phyloP scores from a whole-genome alignment of 2,329 filamentous ascomycete genomes.

The Cladophialophora chaetospira region DNA sequence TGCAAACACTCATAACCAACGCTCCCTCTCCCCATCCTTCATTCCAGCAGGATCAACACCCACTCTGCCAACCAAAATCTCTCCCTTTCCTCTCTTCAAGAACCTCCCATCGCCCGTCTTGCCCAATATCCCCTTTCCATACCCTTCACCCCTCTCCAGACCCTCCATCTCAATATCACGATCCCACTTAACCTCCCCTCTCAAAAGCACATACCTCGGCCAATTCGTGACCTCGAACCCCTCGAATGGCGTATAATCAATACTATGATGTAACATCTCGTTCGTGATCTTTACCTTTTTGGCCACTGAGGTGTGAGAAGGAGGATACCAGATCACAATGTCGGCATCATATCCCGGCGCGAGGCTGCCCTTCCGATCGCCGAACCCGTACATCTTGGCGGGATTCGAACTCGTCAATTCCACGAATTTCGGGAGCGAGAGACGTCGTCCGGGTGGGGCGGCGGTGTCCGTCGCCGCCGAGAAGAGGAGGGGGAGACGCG shows the following conservation, averaged over 20 bases:
- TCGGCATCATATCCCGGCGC: conserved; percentile 49
- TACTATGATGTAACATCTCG: conserved; percentile 39
- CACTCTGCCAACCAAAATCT: conserved; percentile 25
- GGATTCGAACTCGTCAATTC: conserved; percentile 49
- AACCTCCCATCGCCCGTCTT: conserved; percentile 39
- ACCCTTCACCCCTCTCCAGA: conserved; percentile 21
- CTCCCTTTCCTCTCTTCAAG: conserved; percentile 41
- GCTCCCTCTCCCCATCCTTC: conserved; percentile 21
- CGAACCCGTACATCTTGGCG: conserved; percentile 48
- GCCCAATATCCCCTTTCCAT: conserved; percentile 36
- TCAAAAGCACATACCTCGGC: conserved; percentile 40
- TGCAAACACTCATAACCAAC: conserved; percentile 22
- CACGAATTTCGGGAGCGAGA: conserved; percentile 46
- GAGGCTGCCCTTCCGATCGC: conserved; percentile 44
- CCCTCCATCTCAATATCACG: conserved; percentile 32
- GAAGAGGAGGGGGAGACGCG: conserved; percentile 45
- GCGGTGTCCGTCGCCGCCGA: conserved; percentile 30
- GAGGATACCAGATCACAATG: conserved; percentile 47
- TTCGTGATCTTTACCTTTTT: conserved; percentile 34
- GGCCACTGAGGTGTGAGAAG: conserved; percentile 16
- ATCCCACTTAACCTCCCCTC: conserved; percentile 40
- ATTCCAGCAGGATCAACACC: conserved; percentile 22
- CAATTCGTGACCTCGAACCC: conserved; percentile 39
- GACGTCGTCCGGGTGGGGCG: conserved; percentile 6
- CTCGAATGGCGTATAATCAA: conserved; percentile 43